Conservation (phyloP, 106 monocot genomes). For the Dendrobium huoshanense region DNA sequence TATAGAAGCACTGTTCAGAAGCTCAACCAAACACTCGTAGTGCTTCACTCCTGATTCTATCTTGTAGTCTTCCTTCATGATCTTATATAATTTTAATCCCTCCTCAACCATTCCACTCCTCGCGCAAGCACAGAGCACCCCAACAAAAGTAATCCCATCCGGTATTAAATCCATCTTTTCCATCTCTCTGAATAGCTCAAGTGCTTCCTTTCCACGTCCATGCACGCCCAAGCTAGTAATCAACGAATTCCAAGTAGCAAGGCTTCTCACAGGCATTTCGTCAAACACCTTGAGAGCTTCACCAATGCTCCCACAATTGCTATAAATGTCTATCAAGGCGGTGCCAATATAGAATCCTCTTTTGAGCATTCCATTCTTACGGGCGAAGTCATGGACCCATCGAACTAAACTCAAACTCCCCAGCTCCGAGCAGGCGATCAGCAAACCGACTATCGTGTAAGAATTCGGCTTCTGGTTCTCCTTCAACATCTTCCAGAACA, state of each 20-base stretch:
- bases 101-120: constrained; percentile 33
- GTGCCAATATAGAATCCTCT: constrained; percentile 39
- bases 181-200: constrained; percentile 37
- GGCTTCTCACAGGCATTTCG: constrained; percentile 25
- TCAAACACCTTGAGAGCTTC: constrained; percentile 49
- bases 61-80: constrained; percentile 33
- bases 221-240: constrained; percentile 67
- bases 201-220: constrained; percentile 49
- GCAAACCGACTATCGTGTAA: constrained; percentile 45
- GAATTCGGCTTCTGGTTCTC: constrained; percentile 36
- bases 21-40: constrained; percentile 41
- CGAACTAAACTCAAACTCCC: constrained; percentile 43
- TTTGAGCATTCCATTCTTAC: constrained; percentile 19
- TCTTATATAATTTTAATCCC: constrained; percentile 30
- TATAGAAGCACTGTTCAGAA: constrained; percentile 22
- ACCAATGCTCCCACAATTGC: constrained; percentile 60
- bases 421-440: constrained; percentile 45
- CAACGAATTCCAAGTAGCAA: constrained; percentile 84
- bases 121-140: constrained; percentile 55
- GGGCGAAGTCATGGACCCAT: constrained; percentile 43
- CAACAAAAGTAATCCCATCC: constrained; percentile 51
- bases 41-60: constrained; percentile 34
- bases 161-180: constrained; percentile 24
- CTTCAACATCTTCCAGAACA: constrained; percentile 47
- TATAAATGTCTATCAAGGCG: constrained; percentile 78